Percentiles rank a stretch among this genome's conserved stretches.
Conservation (phyloP, 768 basidiomycete genomes). For the Auriscalpium microsporum region DNA sequence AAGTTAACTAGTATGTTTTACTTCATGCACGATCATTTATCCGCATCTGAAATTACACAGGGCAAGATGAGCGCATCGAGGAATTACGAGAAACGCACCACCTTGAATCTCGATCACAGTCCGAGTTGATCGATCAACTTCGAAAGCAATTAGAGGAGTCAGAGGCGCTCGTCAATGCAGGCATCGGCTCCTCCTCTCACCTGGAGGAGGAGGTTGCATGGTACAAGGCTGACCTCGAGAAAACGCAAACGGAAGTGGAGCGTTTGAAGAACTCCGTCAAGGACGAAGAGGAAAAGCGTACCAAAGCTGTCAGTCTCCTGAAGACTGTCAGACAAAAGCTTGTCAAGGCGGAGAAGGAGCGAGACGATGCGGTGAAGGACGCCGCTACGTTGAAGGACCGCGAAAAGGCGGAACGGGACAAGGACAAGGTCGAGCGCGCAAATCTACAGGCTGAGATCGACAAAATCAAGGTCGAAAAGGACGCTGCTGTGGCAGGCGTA, state of each 20-base stretch:
- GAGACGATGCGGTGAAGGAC: slow-evolving; percentile 54
- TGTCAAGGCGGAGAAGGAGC: slow-evolving; percentile 94
- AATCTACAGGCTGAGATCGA: slow-evolving; percentile 61
- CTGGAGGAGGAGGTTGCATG: slow-evolving; percentile 41
- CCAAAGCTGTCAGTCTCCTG: slow-evolving; percentile 84
- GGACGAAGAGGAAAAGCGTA: slow-evolving; percentile 96
- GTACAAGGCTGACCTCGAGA: slow-evolving; percentile 46
- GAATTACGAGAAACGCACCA: slow-evolving; percentile 81
- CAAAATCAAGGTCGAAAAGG: slow-evolving; percentile 48
- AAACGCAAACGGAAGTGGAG: slow-evolving; percentile 56
- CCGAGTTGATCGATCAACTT: slow-evolving; percentile 63
- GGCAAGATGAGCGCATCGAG: slow-evolving; percentile 76
- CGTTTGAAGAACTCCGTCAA: slow-evolving; percentile 56
- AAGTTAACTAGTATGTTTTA: slow-evolving; percentile 59
- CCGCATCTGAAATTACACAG: slow-evolving; percentile 31
- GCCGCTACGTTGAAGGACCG: slow-evolving; percentile 46
- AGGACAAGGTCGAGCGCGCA: slow-evolving; percentile 37
- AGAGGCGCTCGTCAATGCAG: slow-evolving; percentile 59
- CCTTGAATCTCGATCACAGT: slow-evolving; percentile 72
- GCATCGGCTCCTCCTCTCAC: slow-evolving; percentile 39
- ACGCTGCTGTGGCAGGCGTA: slow-evolving; percentile 51
- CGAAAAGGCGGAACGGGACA: slow-evolving; percentile 39
- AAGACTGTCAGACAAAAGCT: slow-evolving; percentile 95
- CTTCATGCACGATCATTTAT: not conserved
- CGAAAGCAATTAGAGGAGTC: slow-evolving; percentile 59